phyloP scores from a whole-genome alignment of 2,329 filamentous ascomycete species.

The Orbilia javanica region DNA sequence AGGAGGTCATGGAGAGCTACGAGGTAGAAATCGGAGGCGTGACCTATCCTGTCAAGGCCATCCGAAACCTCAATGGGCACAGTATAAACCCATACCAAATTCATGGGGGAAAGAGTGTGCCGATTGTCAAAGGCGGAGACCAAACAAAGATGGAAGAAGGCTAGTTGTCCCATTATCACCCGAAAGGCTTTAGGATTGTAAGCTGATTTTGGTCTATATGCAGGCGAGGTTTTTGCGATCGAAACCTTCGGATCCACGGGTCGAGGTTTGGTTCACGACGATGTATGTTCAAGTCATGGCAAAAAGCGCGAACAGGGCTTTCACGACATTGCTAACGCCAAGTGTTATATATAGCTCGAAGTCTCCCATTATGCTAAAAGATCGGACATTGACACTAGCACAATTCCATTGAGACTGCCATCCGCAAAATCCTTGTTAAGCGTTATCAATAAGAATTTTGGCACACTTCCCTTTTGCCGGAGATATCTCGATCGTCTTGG shows the following conservation, averaged over 20 bases:
- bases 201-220: neutral
- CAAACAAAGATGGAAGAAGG: slow-evolving; percentile 98
- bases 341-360: slow-evolving; percentile 72
- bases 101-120: slow-evolving; percentile 91
- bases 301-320: neutral
- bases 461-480: slow-evolving; percentile 89
- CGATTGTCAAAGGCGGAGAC: slow-evolving; percentile 89
- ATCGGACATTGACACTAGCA: slow-evolving; percentile 73
- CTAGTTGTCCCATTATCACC: neutral
- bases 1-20: slow-evolving; percentile 94
- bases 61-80: slow-evolving; percentile 89
- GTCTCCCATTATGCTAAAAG: slow-evolving; percentile 87
- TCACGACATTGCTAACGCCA: neutral
- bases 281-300: slow-evolving; percentile 71
- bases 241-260: slow-evolving; percentile 96
- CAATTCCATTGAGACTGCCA: slow-evolving; percentile 79
- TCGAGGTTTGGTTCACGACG: slow-evolving; percentile 86
- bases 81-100: slow-evolving; percentile 91
- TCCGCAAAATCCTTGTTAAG: slow-evolving; percentile 88
- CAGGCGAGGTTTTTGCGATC: slow-evolving; percentile 84
- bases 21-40: slow-evolving; percentile 85
- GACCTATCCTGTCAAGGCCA: slow-evolving; percentile 83
- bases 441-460: slow-evolving; percentile 96
- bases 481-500: slow-evolving; percentile 93
- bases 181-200: neutral